These are phyloP conservation scores for Trypanosoma theileri DNA, from an alignment of 208 protist genomes.

Conservation along the genomic window DNA sequence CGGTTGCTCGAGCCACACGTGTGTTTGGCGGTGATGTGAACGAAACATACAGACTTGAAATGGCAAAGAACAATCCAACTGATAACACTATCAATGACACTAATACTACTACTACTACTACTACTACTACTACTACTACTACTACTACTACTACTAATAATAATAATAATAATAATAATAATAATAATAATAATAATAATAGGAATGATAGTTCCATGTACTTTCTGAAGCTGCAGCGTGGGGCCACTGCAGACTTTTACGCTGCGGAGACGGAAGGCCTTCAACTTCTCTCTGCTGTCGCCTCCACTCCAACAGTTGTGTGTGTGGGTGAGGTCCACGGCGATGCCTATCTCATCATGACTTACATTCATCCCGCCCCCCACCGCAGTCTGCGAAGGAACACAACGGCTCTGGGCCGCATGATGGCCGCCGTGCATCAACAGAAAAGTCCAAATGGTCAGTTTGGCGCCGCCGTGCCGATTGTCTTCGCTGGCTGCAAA, in stretches of 20 bases:
- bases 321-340: conserved; percentile 12
- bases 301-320: conserved; percentile 22
- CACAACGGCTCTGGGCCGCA: conserved; percentile 18
- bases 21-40: conserved; percentile 17
- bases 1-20: not conserved
- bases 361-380: conserved; percentile 9
- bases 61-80: conserved; percentile 14
- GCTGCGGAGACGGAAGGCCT: conserved; percentile 27
- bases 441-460: conserved; percentile 20
- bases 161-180: too few species aligned
- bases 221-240: conserved; percentile 33
- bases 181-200: not conserved
- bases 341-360: conserved; percentile 24
- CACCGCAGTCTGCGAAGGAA: not conserved
- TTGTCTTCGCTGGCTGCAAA: not conserved
- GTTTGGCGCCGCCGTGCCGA: conserved; percentile 21
- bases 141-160: not conserved
- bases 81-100: too few species aligned
- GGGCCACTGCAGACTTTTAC: conserved; percentile 12
- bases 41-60: conserved; percentile 15
- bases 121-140: too few species aligned
- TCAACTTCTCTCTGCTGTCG: conserved; percentile 16
- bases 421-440: conserved; percentile 21
- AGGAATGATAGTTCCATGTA: conserved; percentile 9
- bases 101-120: too few species aligned